Evolutionary conservation across 2,329 filamentous ascomycete genomes (phyloP), one percentile per base, ranked within the genome.

Genomic region (Macrophomina phaseolina): DNA sequence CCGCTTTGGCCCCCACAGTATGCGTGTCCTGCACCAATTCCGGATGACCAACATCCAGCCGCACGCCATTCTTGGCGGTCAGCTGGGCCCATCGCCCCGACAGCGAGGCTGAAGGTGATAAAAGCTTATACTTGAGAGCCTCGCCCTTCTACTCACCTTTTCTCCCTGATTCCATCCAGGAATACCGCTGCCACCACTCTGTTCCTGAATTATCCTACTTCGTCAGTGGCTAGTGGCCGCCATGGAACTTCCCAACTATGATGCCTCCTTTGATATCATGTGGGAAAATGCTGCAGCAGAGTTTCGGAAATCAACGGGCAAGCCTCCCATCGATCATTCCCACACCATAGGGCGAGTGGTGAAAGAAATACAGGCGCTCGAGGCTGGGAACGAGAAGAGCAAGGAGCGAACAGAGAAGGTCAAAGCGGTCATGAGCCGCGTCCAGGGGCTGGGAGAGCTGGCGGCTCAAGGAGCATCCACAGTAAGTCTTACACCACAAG

Each of bases 221-320:
- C 42, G 2, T 14, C 14, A 14, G 16, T 2, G 42, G 5, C 5
- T 12, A n/a, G 16, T 16, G 16, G 16, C 16, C 11, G 16, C 74
- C 67, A 74, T 77, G 49, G 69, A 68, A 23, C 68, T 68, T n/a
- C 36, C 7, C 14, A 55, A 66, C 14, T 18, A 60, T 9, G 16
- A 36, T 38, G 12, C 5, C 14, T 46, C 56, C 14, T 34, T 60
- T 23, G 28, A 46, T 8, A 5, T 14, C 8, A 60, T 60, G 56
- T 60, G 56, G 56, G 16, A 23, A 12, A n/a, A 60, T 3, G 56
- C 40, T 14, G 56, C 56, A 23, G 28, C n/a, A 1, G 42, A 45
- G 40, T 60, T 46, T 32, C 14, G 12, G 28, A 34, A 46, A 12
- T 8, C 40, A 5, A 46, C 56, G 1, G 32, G 14, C 16, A 34